These are phyloP conservation scores for Suillus discolor DNA, from an alignment of 768 basidiomycete genomes.

Conservation along the genomic window DNA sequence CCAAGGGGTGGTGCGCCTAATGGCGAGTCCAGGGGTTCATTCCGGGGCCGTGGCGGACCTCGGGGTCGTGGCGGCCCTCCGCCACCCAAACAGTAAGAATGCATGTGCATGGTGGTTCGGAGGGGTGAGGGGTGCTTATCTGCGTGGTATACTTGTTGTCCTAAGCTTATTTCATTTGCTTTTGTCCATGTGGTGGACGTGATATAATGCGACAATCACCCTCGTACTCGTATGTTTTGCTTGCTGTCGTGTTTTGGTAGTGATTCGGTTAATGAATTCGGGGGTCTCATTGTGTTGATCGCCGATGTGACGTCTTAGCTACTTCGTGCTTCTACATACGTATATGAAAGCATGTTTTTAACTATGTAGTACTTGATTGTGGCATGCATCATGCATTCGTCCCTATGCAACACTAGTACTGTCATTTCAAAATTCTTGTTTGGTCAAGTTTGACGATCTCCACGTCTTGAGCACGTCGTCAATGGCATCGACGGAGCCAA, in stretches of 20 bases:
- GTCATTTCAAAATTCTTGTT: neutral
- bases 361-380: neutral
- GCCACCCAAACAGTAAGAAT: constrained; percentile 24
- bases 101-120: neutral
- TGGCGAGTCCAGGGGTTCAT: constrained; percentile 48
- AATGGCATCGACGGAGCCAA: constrained; percentile 3
- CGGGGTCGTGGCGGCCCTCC: constrained; percentile 43
- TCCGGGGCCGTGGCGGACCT: constrained; percentile 47
- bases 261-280: constrained; percentile 3
- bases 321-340: neutral
- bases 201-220: constrained; percentile 1
- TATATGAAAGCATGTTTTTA: neutral
- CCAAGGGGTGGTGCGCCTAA: constrained; percentile 67
- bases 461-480: constrained; percentile 1
- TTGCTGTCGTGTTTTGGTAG: constrained; percentile 7
- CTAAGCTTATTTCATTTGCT: constrained; percentile 10
- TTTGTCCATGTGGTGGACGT: constrained; percentile 10
- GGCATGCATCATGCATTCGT: neutral
- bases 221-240: constrained; percentile 2
- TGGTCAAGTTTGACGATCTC: constrained; percentile 3
- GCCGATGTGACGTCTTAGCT: neutral
- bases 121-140: constrained; percentile 1
- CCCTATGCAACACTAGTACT: neutral
- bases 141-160: constrained; percentile 8
- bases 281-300: neutral